Evolutionary conservation across 1,284 basidiomycete species (phyloP), one percentile per base, ranked within the genome.

Genomic region (Xerocomus amazonicus): DNA sequence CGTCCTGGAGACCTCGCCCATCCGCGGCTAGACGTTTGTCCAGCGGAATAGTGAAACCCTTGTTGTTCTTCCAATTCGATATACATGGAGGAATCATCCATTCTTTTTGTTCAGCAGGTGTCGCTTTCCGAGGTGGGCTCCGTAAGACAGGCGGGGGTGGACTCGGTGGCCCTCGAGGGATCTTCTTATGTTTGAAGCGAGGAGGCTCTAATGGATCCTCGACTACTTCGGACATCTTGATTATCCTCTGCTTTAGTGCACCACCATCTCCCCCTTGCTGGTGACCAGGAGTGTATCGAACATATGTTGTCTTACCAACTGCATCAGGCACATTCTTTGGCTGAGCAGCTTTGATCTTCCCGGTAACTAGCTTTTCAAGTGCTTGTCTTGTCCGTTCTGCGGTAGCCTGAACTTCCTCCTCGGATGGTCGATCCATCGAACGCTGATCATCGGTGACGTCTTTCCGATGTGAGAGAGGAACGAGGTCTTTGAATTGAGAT

Each of bases 1-100:
- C 94, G 68, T 99, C 97, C 70, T 99, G 96, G 38, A 99, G 76
- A 47, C 96, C 95, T 59, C 96, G 84, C 13, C 96, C 97, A 69
- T 99, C 96, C 10, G 97, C 96, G 17, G 97, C 97, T 43, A 99
- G 77, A 60, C 97, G 92, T 74, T 99, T 99, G 70, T 99, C 97
- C 23, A 99, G 79, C 27, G 97, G 95, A 60, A 99, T 98, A 6
- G 96, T 99, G 72, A 96, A 99, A 79, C 97, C 97, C 73, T 98
- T 98, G 84, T 99, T 98, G 77, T 99, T 99, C 78, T 99, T 99
- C 97, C 97, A 99, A 73, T 99, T 99, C 31, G 94, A 97, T 56
- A 99, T 97, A 70, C 94, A 98, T 14, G 97, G 97, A 4, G 97
- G 97, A 48, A 99, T 98, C 94, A 97, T 97, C 97, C 97, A 98